Evolutionary conservation across 768 basidiomycete genomes (phyloP).

Genomic region (Coprinellus micaceus): DNA sequence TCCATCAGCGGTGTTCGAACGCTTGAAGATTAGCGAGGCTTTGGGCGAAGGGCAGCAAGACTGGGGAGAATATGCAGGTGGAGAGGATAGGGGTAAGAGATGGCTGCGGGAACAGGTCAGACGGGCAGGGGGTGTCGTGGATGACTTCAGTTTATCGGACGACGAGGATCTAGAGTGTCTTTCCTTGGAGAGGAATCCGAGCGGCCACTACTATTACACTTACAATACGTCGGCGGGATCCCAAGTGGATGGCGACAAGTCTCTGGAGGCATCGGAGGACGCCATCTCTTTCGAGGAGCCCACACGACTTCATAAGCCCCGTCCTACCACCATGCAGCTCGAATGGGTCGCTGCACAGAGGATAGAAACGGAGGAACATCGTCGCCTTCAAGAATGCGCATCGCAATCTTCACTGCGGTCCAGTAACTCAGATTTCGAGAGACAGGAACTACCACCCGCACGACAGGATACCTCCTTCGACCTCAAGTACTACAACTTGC

Average conservation of each 20-base stretch:
- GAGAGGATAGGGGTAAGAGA: constrained; percentile 64
- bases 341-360: constrained; percentile 62
- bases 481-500: constrained; percentile 45
- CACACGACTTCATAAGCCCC: constrained; percentile 26
- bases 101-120: constrained; percentile 85
- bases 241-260: constrained; percentile 47
- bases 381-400: constrained; percentile 16
- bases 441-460: constrained; percentile 2
- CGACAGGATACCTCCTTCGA: constrained; percentile 40
- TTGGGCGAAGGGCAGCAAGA: constrained; percentile 39
- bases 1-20: constrained; percentile 51
- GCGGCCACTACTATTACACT: constrained; percentile 75
- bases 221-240: constrained; percentile 54
- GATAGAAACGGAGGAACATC: constrained; percentile 27
- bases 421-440: constrained; percentile 16
- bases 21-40: constrained; percentile 48
- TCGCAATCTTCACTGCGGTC: constrained; percentile 29
- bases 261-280: constrained; percentile 24
- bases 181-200: constrained; percentile 59
- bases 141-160: constrained; percentile 48
- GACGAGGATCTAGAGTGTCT: constrained; percentile 52
- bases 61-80: constrained; percentile 42
- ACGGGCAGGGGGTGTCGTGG: constrained; percentile 47
- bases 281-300: constrained; percentile 21
- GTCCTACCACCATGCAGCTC: constrained; percentile 67